Conservation (phyloP, 1,284 basidiomycete species). For the Malassezia furfur region DNA sequence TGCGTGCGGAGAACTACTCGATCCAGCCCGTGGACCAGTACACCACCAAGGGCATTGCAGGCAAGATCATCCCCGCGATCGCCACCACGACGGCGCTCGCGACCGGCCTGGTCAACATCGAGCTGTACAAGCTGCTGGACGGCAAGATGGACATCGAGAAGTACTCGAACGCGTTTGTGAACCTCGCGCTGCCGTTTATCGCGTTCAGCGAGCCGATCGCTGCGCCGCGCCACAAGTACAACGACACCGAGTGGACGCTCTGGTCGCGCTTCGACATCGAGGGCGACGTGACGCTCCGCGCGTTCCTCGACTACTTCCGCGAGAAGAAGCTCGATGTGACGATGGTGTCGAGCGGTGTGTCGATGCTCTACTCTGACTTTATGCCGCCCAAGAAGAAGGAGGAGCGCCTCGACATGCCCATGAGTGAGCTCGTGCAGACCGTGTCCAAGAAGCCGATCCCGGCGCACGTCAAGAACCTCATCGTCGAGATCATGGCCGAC, state of each 20-base stretch:
- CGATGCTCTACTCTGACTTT: constrained; percentile 79
- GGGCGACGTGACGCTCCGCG: constrained; percentile 75
- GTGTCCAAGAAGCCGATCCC: constrained; percentile 56
- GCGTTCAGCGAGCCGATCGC: constrained; percentile 97
- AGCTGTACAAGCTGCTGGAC: constrained; percentile 91
- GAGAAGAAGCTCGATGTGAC: constrained; percentile 76
- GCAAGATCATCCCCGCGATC: constrained; percentile 99
- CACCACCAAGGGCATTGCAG: constrained; percentile 95
- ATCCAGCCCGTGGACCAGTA: constrained; percentile 82
- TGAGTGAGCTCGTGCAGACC: constrained; percentile 79
- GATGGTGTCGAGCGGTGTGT: constrained; percentile 94
- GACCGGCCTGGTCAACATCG: constrained; percentile 87
- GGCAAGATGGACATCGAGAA: constrained; percentile 83
- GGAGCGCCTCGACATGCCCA: constrained; percentile 51
- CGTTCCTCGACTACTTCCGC: constrained; percentile 77
- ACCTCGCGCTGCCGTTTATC: constrained; percentile 95
- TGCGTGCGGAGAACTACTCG: constrained; percentile 89
- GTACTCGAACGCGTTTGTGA: constrained; percentile 93
- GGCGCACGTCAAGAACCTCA: constrained; percentile 59
- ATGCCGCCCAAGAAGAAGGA: constrained; percentile 41
- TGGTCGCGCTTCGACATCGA: constrained; percentile 90
- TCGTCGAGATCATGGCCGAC: constrained; percentile 87
- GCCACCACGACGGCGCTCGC: constrained; percentile 94
- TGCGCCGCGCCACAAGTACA: constrained; percentile 53
- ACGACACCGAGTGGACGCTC: constrained; percentile 81